Conservation (phyloP, 345 rosid species). For the Moricandia moricandioides region DNA sequence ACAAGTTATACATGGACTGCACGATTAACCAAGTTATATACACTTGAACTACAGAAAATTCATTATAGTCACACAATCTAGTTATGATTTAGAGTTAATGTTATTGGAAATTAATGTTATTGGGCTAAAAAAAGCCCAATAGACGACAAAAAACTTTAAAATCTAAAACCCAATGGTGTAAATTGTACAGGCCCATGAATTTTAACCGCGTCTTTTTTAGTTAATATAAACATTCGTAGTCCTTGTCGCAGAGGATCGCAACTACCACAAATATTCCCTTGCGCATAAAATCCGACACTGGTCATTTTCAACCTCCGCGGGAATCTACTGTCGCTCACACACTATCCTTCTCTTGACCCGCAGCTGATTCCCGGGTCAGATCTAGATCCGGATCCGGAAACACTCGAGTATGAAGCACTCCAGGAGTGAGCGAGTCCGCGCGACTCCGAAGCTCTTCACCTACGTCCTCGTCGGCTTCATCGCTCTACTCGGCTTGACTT, state of each 20-base stretch:
- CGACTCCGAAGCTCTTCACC: conserved; percentile 50
- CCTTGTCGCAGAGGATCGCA: neutral
- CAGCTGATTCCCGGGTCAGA: conserved; percentile 33
- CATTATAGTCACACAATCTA: neutral
- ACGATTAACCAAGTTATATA: neutral
- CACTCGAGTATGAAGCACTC: conserved; percentile 46
- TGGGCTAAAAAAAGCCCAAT: conserved; percentile 5
- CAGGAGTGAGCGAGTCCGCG: conserved; percentile 44
- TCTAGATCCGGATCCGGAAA: conserved; percentile 35
- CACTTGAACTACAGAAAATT: too few species aligned
- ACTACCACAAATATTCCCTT: conserved; percentile 21
- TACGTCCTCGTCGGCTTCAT: conserved; percentile 59
- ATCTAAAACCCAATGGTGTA: neutral
- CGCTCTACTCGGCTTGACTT: conserved; percentile 57
- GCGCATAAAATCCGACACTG: conserved; percentile 24
- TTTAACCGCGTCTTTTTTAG: neutral
- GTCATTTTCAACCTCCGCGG: conserved; percentile 33
- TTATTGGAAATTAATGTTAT: neutral
- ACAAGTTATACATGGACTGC: neutral
- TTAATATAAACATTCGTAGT: neutral
- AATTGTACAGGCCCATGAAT: conserved; percentile 6
- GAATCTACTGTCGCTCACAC: conserved; percentile 33
- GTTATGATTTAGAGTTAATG: neutral
- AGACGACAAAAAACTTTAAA: neutral
- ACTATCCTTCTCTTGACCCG: conserved; percentile 25